Percentiles rank a stretch among this genome's conserved stretches.
Evolutionary conservation across 768 basidiomycete species (phyloP).

Genomic region (Lactarius trivialis): DNA sequence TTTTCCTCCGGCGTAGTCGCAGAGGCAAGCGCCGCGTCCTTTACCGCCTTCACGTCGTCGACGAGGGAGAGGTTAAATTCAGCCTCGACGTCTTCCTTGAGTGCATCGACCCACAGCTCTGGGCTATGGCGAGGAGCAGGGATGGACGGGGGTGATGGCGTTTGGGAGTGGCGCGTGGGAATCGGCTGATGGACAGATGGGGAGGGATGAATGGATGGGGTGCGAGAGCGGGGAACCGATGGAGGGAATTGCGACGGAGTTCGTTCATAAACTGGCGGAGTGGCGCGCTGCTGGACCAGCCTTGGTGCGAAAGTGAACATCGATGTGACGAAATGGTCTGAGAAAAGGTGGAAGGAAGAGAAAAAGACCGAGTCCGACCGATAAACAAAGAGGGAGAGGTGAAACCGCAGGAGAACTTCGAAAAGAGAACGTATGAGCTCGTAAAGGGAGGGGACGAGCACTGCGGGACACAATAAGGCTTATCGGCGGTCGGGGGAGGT

Average conservation of each 20-base stretch:
- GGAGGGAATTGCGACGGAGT: slow-evolving; percentile 3
- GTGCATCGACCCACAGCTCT: slow-evolving; percentile 19
- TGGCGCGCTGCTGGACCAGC: slow-evolving; percentile 15
- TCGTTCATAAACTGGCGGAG: slow-evolving; percentile 6
- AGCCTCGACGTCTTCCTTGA: slow-evolving; percentile 18
- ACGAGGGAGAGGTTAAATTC: slow-evolving; percentile 17
- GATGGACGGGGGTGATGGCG: background rate
- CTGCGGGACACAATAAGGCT: slow-evolving; percentile 9
- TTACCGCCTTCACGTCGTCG: slow-evolving; percentile 14
- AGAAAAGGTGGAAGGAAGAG: background rate
- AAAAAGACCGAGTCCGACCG: slow-evolving; percentile 10
- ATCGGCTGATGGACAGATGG: background rate
- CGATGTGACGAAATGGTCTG: background rate
- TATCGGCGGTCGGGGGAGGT: slow-evolving; percentile 16
- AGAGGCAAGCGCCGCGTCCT: slow-evolving; percentile 8
- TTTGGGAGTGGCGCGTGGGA: slow-evolving; percentile 16
- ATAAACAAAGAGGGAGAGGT: slow-evolving; percentile 8
- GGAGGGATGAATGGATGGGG: slow-evolving; percentile 9
- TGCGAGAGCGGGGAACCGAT: slow-evolving; percentile 6
- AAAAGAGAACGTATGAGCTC: background rate
- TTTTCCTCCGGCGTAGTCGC: slow-evolving; percentile 6
- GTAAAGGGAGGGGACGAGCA: background rate
- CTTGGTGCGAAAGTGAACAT: slow-evolving; percentile 17
- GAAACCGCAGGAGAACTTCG: background rate
- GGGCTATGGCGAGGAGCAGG: slow-evolving; percentile 5